Conservation (phyloP, 345 rosid species). For the Rubroshorea leprosula region DNA sequence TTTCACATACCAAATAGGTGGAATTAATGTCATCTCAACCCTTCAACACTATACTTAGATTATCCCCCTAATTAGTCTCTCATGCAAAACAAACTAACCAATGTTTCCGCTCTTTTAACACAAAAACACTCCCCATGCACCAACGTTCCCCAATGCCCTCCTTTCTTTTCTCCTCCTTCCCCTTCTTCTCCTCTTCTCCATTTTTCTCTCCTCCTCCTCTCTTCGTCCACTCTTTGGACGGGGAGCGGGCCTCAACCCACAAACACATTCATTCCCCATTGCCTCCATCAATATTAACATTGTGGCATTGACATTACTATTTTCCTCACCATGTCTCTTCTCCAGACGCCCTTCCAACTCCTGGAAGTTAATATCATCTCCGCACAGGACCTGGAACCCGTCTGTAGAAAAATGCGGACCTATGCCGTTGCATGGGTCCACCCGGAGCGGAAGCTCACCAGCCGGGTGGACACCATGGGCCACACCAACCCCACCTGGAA, state of each 20-base stretch:
- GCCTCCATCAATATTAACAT: background rate
- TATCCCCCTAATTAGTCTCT: too few species aligned
- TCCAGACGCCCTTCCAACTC: conserved; percentile 59
- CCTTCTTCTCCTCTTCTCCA: conserved; percentile 4
- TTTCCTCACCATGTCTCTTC: conserved; percentile 31
- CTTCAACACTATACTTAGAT: too few species aligned
- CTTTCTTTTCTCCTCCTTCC: background rate
- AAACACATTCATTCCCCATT: background rate
- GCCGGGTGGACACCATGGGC: conserved; percentile 62
- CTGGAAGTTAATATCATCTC: conserved; percentile 80
- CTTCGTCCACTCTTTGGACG: background rate
- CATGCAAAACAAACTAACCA: conserved; percentile 1
- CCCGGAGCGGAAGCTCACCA: conserved; percentile 68
- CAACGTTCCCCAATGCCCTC: conserved; percentile 1
- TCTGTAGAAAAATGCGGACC: conserved; percentile 65
- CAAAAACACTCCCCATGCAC: background rate
- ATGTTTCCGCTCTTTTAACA: conserved; percentile 5
- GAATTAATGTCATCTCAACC: too few species aligned
- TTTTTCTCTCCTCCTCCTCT: background rate
- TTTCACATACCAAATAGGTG: too few species aligned
- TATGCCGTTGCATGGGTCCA: conserved; percentile 91
- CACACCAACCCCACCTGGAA: conserved; percentile 82
- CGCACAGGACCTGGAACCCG: conserved; percentile 61
- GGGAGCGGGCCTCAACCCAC: background rate
- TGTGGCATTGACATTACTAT: too few species aligned